A percentile compares a stretch with the other conserved stretches of the same genome.
These are phyloP conservation scores for Atkinsonella texensis DNA, from an alignment of 2,329 filamentous ascomycete genomes.

Conservation along the genomic window DNA sequence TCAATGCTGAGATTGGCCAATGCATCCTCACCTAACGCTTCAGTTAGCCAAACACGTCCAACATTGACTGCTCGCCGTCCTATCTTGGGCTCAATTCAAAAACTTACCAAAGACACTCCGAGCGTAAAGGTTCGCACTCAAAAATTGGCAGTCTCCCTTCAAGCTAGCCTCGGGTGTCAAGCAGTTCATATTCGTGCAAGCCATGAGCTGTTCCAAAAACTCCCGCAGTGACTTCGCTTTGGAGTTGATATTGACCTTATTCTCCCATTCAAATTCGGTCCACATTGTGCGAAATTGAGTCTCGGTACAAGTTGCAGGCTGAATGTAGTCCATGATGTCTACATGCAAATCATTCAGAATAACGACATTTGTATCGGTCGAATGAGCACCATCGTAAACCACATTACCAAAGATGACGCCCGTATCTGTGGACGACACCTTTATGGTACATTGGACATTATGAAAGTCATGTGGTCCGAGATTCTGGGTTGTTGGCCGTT, in stretches of 20 bases:
- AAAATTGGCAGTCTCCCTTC: conserved; percentile 94
- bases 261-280: conserved; percentile 99
- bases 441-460: conserved; percentile 97
- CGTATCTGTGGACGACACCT: conserved; percentile 94
- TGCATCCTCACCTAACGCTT: conserved; percentile 78
- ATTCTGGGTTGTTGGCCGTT: conserved; percentile 92
- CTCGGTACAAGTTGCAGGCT: conserved; percentile 90
- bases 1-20: conserved; percentile 96
- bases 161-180: conserved; percentile 91
- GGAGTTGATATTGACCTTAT: conserved; percentile 99
- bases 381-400: conserved; percentile 88
- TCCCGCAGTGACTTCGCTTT: conserved; percentile 86
- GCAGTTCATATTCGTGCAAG: conserved; percentile 97
- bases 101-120: conserved; percentile 93
- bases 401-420: conserved; percentile 99
- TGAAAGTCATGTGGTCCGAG: conserved; percentile 92
- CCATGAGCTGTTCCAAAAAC: conserved; percentile 91
- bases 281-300: conserved; percentile 99
- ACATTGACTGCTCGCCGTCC: neutral
- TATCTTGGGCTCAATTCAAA: neutral
- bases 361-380: conserved; percentile 88
- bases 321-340: conserved; percentile 99
- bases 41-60: conserved; percentile 12
- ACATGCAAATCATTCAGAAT: conserved; percentile 97
- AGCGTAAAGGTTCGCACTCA: conserved; percentile 94